Conservation (phyloP, 129 eudicot species). For the Pittosporum tobira region DNA sequence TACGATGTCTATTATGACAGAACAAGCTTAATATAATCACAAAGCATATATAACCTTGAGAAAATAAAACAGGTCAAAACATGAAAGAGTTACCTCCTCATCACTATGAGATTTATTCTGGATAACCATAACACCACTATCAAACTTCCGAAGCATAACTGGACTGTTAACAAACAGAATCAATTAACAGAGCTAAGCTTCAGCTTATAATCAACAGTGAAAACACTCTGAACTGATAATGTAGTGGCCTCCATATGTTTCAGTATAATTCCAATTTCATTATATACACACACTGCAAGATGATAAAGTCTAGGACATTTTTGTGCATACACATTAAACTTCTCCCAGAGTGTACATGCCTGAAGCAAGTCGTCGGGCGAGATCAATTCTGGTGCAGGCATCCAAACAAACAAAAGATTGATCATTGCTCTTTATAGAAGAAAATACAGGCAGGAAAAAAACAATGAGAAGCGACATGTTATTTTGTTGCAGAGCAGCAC, state of each 20-base stretch:
- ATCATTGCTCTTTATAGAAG: neutral
- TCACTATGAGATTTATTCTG: constrained; percentile 84
- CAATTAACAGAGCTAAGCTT: constrained; percentile 2
- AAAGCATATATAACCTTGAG: neutral
- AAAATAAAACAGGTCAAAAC: neutral
- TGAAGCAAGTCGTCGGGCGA: constrained; percentile 95
- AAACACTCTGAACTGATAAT: neutral
- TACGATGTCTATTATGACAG: neutral
- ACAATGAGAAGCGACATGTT: neutral
- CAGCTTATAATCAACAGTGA: neutral
- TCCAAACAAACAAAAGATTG: neutral
- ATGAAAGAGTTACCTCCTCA: constrained; percentile 52
- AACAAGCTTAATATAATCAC: neutral
- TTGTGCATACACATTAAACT: constrained; percentile 76
- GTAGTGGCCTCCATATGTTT: neutral
- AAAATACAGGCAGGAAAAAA: neutral
- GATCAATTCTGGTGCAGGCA: constrained; percentile 84
- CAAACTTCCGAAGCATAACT: constrained; percentile 90
- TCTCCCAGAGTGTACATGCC: constrained; percentile 94
- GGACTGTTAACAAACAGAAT: constrained; percentile 34
- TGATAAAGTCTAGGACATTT: neutral
- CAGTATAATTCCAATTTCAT: constrained; percentile 2
- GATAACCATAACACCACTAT: constrained; percentile 97
- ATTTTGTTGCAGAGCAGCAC: constrained; percentile 27
- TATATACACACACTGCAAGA: neutral